phyloP scores from a whole-genome alignment of 208 protist species.

The Leishmania gerbilli region DNA sequence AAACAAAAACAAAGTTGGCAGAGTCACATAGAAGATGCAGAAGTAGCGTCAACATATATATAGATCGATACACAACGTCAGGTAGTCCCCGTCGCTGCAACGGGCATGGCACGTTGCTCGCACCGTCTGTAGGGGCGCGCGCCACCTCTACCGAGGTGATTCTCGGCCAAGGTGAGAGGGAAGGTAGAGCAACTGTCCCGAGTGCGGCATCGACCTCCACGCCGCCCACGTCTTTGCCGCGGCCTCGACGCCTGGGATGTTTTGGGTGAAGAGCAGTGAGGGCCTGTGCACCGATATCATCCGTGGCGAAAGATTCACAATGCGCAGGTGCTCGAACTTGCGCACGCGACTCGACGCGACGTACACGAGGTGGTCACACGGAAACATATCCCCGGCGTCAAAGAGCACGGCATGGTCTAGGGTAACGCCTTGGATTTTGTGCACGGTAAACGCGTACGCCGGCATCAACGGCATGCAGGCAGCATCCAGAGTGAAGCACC shows the following conservation, averaged over 20 bases:
- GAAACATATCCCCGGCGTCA: slow-evolving; percentile 73
- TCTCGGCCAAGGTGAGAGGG: neutral
- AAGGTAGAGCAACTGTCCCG: neutral
- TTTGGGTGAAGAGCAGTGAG: slow-evolving; percentile 56
- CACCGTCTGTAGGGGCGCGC: neutral
- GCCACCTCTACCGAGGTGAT: neutral
- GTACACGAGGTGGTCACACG: slow-evolving; percentile 89
- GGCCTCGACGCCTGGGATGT: slow-evolving; percentile 28
- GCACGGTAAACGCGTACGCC: slow-evolving; percentile 91
- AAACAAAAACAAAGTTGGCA: neutral
- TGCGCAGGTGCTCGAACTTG: slow-evolving; percentile 67
- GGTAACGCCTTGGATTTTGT: slow-evolving; percentile 90
- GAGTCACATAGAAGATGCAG: neutral
- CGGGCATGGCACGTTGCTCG: neutral
- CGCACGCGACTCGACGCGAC: slow-evolving; percentile 85
- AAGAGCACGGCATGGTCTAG: slow-evolving; percentile 74
- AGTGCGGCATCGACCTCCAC: slow-evolving; percentile 23
- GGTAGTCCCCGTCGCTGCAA: neutral
- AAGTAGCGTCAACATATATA: neutral
- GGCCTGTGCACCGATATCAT: slow-evolving; percentile 77
- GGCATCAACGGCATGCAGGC: slow-evolving; percentile 77
- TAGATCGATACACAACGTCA: neutral
- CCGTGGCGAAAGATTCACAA: slow-evolving; percentile 67
- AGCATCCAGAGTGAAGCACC: slow-evolving; percentile 45
- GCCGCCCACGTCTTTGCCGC: slow-evolving; percentile 31